phyloP scores from a whole-genome alignment of 2,329 filamentous ascomycete genomes.

The Ustulina deusta region DNA sequence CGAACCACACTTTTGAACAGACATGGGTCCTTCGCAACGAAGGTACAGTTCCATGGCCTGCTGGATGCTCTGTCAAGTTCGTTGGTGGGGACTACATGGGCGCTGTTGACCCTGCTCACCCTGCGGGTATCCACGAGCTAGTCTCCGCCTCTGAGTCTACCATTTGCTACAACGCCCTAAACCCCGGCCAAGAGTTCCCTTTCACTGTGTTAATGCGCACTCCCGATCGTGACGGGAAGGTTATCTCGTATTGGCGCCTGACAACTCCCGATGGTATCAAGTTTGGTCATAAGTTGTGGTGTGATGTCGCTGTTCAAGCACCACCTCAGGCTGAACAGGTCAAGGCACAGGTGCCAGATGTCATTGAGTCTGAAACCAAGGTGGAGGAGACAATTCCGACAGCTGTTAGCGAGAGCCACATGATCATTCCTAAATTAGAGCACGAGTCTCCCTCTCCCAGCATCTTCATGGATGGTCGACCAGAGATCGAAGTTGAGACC shows the following conservation, averaged over 20 bases:
- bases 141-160: conserved; percentile 86
- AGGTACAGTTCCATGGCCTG: conserved; percentile 83
- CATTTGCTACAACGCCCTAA: conserved; percentile 74
- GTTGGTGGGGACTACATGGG: conserved; percentile 98
- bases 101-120: conserved; percentile 82
- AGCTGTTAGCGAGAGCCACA: conserved; percentile 67
- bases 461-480: conserved; percentile 72
- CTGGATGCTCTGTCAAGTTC: conserved; percentile 89
- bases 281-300: conserved; percentile 96
- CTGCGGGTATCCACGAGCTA: conserved; percentile 81
- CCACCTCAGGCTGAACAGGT: conserved; percentile 51
- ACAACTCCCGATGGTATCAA: conserved; percentile 82
- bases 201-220: conserved; percentile 91
- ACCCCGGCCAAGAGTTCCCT: conserved; percentile 77
- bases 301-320: conserved; percentile 80
- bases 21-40: conserved; percentile 92
- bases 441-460: conserved; percentile 90
- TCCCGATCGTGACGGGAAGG: conserved; percentile 78
- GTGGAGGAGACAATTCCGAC: conserved; percentile 27
- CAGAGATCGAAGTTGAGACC: conserved; percentile 64
- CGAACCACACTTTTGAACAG: conserved; percentile 83
- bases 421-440: conserved; percentile 97
- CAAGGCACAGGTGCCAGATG: conserved; percentile 12
- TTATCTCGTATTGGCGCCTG: conserved; percentile 96
- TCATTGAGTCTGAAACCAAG: conserved; percentile 34